These are phyloP conservation scores for Canna indica DNA, from an alignment of 176 grass and related monocot genomes.

Conservation along the genomic window DNA sequence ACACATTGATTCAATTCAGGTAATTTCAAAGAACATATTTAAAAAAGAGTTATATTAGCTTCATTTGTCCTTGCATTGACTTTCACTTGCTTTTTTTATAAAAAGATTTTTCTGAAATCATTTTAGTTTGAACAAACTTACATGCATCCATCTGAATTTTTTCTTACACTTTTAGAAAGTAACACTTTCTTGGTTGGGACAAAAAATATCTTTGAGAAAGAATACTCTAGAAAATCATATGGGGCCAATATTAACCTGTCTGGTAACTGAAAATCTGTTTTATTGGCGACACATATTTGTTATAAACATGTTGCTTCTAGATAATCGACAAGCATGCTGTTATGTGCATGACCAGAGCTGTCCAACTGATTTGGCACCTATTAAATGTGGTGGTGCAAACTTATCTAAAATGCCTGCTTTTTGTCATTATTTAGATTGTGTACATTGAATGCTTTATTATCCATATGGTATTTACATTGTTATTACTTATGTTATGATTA, in stretches of 20 bases:
- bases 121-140: not conserved
- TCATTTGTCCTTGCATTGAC: not conserved
- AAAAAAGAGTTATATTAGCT: too few species aligned
- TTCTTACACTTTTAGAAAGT: not conserved
- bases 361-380: not conserved
- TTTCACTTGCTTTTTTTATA: slow-evolving; percentile 1
- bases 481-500: too few species aligned
- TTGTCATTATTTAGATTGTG: not conserved
- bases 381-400: not conserved
- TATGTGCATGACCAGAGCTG: not conserved
- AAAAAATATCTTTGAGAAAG: not conserved
- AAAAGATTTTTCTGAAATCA: not conserved
- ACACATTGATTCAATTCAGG: too few species aligned
- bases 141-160: not conserved
- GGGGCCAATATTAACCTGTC: not conserved
- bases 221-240: not conserved
- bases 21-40: too few species aligned
- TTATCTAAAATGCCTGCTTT: not conserved
- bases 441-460: too few species aligned
- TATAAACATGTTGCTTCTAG: not conserved
- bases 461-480: too few species aligned
- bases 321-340: not conserved
- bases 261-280: not conserved
- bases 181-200: not conserved
- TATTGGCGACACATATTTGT: not conserved